Conservation (phyloP, 1,284 basidiomycete species). For the Pascua sp. region DNA sequence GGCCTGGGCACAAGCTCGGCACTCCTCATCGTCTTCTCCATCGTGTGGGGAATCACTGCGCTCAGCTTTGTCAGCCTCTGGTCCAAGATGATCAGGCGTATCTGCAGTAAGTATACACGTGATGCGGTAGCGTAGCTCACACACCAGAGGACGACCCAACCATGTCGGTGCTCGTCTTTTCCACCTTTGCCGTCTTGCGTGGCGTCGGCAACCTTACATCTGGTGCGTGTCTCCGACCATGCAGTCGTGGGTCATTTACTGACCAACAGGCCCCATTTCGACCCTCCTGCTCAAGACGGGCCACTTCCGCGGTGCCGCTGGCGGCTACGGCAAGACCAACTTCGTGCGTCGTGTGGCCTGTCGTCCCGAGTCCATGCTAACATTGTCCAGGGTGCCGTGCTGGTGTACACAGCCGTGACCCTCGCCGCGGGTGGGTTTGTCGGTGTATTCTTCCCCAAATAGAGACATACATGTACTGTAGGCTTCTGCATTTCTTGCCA, state of each 20-base stretch:
- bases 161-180: slow-evolving; percentile 33
- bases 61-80: slow-evolving; percentile 33
- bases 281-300: slow-evolving; percentile 29
- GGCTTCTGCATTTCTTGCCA: too few relatives aligned
- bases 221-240: slow-evolving; percentile 3
- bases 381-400: slow-evolving; percentile 17
- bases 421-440: slow-evolving; percentile 20
- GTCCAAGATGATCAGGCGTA: slow-evolving; percentile 27
- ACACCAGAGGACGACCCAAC: slow-evolving; percentile 33
- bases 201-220: slow-evolving; percentile 46
- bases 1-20: slow-evolving; percentile 38
- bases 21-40: slow-evolving; percentile 27
- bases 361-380: background rate
- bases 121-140: background rate
- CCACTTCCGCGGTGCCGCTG: slow-evolving; percentile 25
- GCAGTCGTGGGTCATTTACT: too few relatives aligned
- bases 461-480: background rate
- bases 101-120: background rate
- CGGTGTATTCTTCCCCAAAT: slow-evolving; percentile 14
- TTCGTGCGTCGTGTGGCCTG: slow-evolving; percentile 9
- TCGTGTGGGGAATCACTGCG: slow-evolving; percentile 31
- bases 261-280: slow-evolving; percentile 26
- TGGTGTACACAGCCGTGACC: slow-evolving; percentile 26
- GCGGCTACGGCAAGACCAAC: slow-evolving; percentile 41
- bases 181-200: slow-evolving; percentile 36